Conservation (phyloP, 2,329 filamentous ascomycete species). For the Aspergillus ochraceus region DNA sequence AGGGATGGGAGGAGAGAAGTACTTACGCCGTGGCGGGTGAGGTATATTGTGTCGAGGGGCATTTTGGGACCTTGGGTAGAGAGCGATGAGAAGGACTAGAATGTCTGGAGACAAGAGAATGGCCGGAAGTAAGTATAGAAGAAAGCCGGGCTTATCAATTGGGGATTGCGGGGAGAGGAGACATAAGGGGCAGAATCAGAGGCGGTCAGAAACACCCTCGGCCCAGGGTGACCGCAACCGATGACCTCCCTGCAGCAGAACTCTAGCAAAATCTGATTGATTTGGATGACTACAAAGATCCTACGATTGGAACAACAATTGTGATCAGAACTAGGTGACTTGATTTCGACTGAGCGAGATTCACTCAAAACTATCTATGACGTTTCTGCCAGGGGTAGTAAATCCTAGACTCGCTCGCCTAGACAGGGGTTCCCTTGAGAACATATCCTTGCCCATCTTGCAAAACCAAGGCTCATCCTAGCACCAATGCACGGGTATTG, state of each 20-base stretch:
- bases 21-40: conserved; percentile 73
- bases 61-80: conserved; percentile 39
- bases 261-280: neutral
- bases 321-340: conserved; percentile 5
- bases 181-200: conserved; percentile 3
- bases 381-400: conserved; percentile 22
- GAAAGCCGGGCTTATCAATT: neutral
- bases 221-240: neutral
- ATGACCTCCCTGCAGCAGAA: neutral
- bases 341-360: conserved; percentile 13
- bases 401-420: conserved; percentile 24
- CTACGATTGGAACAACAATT: neutral
- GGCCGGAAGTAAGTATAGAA: neutral
- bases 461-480: conserved; percentile 15
- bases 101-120: neutral
- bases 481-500: conserved; percentile 22
- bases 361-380: conserved; percentile 29
- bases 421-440: conserved; percentile 21
- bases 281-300: neutral
- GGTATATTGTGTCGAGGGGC: conserved; percentile 70
- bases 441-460: conserved; percentile 18
- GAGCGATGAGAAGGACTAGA: neutral
- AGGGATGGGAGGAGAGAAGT: neutral
- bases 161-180: conserved; percentile 16
- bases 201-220: conserved; percentile 15